phyloP scores from a whole-genome alignment of 352 stramenopile genomes.

The Blastocystis sp. region DNA sequence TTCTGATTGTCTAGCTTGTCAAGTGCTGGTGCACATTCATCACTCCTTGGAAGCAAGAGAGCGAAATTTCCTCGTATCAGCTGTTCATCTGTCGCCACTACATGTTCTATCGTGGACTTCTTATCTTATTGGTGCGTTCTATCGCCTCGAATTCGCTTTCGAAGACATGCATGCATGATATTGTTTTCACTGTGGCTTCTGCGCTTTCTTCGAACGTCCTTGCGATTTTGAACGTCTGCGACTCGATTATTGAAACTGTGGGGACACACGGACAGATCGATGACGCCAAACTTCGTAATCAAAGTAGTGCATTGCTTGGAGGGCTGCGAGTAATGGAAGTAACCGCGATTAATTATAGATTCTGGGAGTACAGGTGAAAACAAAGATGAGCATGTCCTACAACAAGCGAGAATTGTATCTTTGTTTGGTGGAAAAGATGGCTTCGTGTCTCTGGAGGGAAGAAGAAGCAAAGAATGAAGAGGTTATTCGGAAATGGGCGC shows the following conservation, averaged over 20 bases:
- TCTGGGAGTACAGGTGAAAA: neutral
- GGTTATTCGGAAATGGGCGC: neutral
- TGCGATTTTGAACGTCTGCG: neutral
- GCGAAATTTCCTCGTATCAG: neutral
- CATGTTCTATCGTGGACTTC: constrained; percentile 37
- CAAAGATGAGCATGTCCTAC: neutral
- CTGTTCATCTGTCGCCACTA: constrained; percentile 33
- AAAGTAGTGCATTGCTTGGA: neutral
- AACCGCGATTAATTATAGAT: neutral
- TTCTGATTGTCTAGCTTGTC: neutral
- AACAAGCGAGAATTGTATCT: neutral
- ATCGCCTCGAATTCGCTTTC: neutral
- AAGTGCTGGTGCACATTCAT: constrained; percentile 13
- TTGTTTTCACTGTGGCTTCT: neutral
- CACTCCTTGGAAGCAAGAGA: neutral
- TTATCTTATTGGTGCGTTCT: neutral
- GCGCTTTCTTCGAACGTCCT: neutral
- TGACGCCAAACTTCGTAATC: neutral
- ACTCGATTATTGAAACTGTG: neutral
- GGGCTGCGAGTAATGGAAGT: neutral
- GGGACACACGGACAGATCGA: neutral
- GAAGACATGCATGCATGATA: neutral
- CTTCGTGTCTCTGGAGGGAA: neutral
- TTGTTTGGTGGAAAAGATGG: neutral
- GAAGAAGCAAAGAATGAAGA: neutral